Base-by-base conservation (phyloP, 83 land plant genomes). In the Picea engelmannii region DNA sequence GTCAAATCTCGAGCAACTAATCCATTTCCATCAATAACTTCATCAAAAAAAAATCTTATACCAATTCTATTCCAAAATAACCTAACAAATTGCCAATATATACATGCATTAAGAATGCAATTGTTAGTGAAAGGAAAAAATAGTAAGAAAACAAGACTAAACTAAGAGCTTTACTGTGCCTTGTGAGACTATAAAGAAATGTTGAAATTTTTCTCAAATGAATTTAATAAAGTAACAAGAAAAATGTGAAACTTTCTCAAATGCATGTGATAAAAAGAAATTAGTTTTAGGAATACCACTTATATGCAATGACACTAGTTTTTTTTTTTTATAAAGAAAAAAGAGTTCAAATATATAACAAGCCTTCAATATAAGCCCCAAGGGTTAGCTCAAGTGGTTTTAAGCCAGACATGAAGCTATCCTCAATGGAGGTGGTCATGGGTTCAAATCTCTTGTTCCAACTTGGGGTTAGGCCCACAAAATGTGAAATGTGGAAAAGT, bases 1-100 rank as follows among this genome's bases (percentile, higher is more conserved):
- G 47, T 35, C 15, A 81, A 55, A 18, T 70, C 78, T 18, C 82
- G 78, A 23, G 82, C 82, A 35, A 81, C 52, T 35, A 77, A 77
- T 49, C 79, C 63, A 25, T 77, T 60, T 42, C 61, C 79, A 77
- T 77, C 55, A 24, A 77, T 21, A 63, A 11, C 66, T 63, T 17
- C 66, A 63, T 20, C 49, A 70, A 11, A 2, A 18, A 18, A 70
- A 20, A 10, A 6, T 7, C 10, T 70, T 70, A 3, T 40, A n/a
- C 35, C 10, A 70, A 18, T 70, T 70, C n/a, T 40, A 70, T 70
- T 47, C 10, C 9, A 40, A 38, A 70, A 11, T 7, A 40, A 18
- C 52, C 42, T 70, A 70, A 27, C 2, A 66, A 7, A 13, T 66
- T 9, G 31, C 13, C 13, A 27, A 10, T 66, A 66, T 66, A 12